Evolutionary conservation across 331 rosid genomes (phyloP), one percentile per base, ranked within the genome.

Genomic region (Pyracantha coccinea): DNA sequence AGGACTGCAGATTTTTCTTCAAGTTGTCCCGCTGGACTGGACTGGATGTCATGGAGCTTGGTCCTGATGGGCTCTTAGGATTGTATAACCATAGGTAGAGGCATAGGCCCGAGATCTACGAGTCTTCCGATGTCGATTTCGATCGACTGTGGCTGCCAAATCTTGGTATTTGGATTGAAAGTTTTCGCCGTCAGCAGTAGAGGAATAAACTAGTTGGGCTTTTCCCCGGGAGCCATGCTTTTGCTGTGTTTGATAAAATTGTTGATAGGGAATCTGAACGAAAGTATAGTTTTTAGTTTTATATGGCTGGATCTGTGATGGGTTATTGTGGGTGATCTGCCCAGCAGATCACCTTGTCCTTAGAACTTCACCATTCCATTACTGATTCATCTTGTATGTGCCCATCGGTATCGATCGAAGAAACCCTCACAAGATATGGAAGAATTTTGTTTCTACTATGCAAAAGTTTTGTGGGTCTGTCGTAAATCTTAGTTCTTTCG

Each of bases 231-330:
- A 21, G 62, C 27, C 62, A 57, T 57, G 28, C 28, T 13, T 57
- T 12, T 57, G 25, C 62, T 21, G 12, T 57, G 62, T 29, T 4
- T 28, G 68, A 35, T 62, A 6, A 19, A 21, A 57, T 57, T 57
- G 11, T 21, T 57, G 47, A 70, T 70, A 24, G 66, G n/a, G 33
- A 60, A 60, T 27, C 28, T 60, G 33, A 72, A 72, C n/a, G 25
- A 15, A n/a, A 41, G 14, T 66, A 33, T 74, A 68, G 62, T 11
- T 47, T 68, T 74, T 74, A 66, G 52, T 68, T 62, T 61, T 67
- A 13, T 47, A 60, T 68, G 71, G 77, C 61, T 61, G 79, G 79
- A 79, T 79, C 76, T 74, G 47, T 41, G 20, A 67, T 73, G 64
- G 74, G 61, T 78, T 66, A 55, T 78, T 66, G 41, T 28, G 74